Evolutionary conservation across 257 asterid genomes (phyloP).

Genomic region (Solanum neorickii): DNA sequence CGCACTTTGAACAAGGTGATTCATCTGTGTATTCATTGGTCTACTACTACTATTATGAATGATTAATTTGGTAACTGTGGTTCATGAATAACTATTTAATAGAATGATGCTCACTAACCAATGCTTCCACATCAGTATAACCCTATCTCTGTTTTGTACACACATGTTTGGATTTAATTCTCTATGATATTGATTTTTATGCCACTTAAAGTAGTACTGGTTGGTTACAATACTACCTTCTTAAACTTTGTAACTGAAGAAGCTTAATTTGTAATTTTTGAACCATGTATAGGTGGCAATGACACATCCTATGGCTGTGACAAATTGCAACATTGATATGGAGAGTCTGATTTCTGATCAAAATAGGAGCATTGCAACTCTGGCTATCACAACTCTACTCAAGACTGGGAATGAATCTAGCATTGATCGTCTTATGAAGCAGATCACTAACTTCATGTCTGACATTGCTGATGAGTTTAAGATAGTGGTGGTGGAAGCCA

Average conservation of each 20-base stretch:
- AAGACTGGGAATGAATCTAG: slow-evolving; percentile 95
- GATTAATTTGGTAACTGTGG: not conserved
- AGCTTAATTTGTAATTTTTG: not conserved
- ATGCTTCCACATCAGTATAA: not conserved
- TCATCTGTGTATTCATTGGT: not conserved
- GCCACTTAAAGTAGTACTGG: not conserved
- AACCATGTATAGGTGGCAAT: slow-evolving; percentile 67
- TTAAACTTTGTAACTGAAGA: not conserved
- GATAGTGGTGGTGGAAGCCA: slow-evolving; percentile 95
- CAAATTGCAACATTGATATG: slow-evolving; percentile 93
- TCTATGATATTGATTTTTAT: not conserved
- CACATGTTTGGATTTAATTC: not conserved
- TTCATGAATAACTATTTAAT: not conserved
- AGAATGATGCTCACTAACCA: not conserved
- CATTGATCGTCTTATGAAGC: slow-evolving; percentile 90
- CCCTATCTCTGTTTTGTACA: not conserved
- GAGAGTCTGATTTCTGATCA: slow-evolving; percentile 94
- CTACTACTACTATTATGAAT: not conserved
- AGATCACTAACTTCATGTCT: slow-evolving; percentile 89
- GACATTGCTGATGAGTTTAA: slow-evolving; percentile 97
- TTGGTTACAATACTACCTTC: not conserved
- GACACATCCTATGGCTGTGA: slow-evolving; percentile 91
- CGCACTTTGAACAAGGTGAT: slow-evolving; percentile 88
- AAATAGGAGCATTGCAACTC: slow-evolving; percentile 90
- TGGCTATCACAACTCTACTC: slow-evolving; percentile 86